Evolutionary conservation across 2,329 filamentous ascomycete genomes (phyloP).

Genomic region (Fusarium oxysporum): DNA sequence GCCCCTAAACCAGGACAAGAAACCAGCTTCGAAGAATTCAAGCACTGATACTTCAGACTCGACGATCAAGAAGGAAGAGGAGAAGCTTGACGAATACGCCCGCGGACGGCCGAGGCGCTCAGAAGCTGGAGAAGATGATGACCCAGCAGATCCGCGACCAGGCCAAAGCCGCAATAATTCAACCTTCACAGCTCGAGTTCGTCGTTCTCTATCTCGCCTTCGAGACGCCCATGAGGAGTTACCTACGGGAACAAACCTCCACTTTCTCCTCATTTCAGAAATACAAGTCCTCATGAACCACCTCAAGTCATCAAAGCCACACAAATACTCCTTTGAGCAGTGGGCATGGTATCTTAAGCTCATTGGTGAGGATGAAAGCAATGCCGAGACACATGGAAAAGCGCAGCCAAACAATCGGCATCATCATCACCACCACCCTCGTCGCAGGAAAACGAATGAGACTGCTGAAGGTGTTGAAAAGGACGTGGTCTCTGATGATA

Average conservation of each 20-base stretch:
- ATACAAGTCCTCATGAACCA: slow-evolving; percentile 73
- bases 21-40: not conserved
- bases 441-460: not conserved
- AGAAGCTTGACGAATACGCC: not conserved
- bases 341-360: slow-evolving; percentile 88
- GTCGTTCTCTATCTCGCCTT: slow-evolving; percentile 51
- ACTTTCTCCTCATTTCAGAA: slow-evolving; percentile 76
- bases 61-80: slow-evolving; percentile 24
- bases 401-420: slow-evolving; percentile 46
- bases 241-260: slow-evolving; percentile 62
- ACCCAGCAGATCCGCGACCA: slow-evolving; percentile 30
- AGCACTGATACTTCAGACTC: not conserved
- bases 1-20: not conserved
- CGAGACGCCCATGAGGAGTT: slow-evolving; percentile 54
- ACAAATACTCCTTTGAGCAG: slow-evolving; percentile 82
- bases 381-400: slow-evolving; percentile 62
- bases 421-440: slow-evolving; percentile 8
- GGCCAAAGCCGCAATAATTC: slow-evolving; percentile 29
- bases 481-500: slow-evolving; percentile 44
- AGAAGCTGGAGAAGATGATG: not conserved
- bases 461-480: slow-evolving; percentile 3
- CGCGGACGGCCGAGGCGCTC: slow-evolving; percentile 20
- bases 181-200: slow-evolving; percentile 49
- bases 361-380: slow-evolving; percentile 74
- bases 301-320: slow-evolving; percentile 69